Evolutionary conservation across 2,329 filamentous ascomycete genomes (phyloP).

Genomic region (Dothistroma pini): DNA sequence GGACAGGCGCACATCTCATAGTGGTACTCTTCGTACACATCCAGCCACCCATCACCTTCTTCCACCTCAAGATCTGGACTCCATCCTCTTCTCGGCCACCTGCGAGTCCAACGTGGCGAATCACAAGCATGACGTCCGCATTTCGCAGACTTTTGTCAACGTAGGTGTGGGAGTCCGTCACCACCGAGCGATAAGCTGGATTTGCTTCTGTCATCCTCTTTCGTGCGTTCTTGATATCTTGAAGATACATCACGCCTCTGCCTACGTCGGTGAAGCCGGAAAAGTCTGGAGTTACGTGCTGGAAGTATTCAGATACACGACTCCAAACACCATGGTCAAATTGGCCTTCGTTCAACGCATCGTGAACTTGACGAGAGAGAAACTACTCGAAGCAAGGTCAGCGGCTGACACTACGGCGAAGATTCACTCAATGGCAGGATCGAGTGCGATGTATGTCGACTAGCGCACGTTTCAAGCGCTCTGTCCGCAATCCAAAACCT

Average conservation of each 20-base stretch:
- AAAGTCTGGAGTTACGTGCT: neutral
- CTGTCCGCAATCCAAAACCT: neutral
- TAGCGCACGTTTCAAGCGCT: neutral
- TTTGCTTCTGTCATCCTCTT: neutral
- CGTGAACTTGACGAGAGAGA: neutral
- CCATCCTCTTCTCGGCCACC: neutral
- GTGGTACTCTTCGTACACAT: neutral
- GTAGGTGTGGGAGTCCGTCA: neutral
- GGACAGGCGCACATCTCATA: neutral
- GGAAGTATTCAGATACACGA: neutral
- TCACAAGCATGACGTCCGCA: neutral
- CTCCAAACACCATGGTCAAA: neutral
- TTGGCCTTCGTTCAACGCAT: neutral
- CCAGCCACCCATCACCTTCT: neutral
- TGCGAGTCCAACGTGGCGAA: neutral
- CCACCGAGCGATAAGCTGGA: neutral
- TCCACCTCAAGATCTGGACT: conserved; percentile 1
- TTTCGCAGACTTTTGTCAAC: neutral
- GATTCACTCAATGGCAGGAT: neutral
- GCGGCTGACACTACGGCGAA: neutral
- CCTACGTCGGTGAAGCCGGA: neutral
- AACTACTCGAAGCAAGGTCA: neutral
- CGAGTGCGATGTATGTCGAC: neutral
- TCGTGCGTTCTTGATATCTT: neutral
- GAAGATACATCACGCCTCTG: neutral